phyloP scores from a whole-genome alignment of 768 basidiomycete species.

The Amanita polypyramis region DNA sequence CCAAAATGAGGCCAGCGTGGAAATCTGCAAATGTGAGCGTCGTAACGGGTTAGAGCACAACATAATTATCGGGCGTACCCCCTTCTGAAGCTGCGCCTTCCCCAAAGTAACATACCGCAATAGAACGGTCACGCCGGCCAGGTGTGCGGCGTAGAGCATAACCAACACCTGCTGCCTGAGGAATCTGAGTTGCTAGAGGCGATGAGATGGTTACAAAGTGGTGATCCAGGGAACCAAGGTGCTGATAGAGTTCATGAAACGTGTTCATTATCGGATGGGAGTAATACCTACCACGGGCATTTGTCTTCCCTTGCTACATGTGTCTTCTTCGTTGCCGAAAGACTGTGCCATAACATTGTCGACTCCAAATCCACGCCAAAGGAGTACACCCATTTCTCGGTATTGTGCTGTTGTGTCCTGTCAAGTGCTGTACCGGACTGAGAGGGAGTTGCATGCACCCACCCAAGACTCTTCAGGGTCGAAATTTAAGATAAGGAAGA shows the following conservation, averaged over 20 bases:
- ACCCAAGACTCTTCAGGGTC: conserved; percentile 57
- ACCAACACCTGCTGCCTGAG: conserved; percentile 88
- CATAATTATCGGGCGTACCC: conserved; percentile 22
- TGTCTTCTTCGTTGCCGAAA: conserved; percentile 79
- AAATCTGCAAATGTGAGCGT: conserved; percentile 48
- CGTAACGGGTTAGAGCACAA: not conserved
- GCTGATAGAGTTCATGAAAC: conserved; percentile 27
- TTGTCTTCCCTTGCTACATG: conserved; percentile 74
- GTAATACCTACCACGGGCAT: conserved; percentile 76
- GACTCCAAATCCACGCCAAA: conserved; percentile 78
- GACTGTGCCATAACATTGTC: conserved; percentile 86
- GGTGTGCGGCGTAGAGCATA: conserved; percentile 81
- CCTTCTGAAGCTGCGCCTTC: conserved; percentile 94
- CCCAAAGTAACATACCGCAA: conserved; percentile 86
- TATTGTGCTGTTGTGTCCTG: conserved; percentile 58
- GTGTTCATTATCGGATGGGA: not conserved
- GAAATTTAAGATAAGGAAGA: not conserved
- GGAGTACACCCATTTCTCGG: conserved; percentile 82
- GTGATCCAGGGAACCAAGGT: conserved; percentile 74
- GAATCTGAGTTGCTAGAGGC: conserved; percentile 88
- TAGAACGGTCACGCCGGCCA: conserved; percentile 51
- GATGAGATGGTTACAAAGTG: conserved; percentile 96
- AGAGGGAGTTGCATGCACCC: conserved; percentile 12
- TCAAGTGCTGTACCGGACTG: conserved; percentile 5
- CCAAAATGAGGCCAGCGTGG: conserved; percentile 80